Percentiles rank a stretch among this genome's conserved stretches.
Evolutionary conservation across 2,329 filamentous ascomycete species (phyloP).

Genomic region (Botrytis galanthina): DNA sequence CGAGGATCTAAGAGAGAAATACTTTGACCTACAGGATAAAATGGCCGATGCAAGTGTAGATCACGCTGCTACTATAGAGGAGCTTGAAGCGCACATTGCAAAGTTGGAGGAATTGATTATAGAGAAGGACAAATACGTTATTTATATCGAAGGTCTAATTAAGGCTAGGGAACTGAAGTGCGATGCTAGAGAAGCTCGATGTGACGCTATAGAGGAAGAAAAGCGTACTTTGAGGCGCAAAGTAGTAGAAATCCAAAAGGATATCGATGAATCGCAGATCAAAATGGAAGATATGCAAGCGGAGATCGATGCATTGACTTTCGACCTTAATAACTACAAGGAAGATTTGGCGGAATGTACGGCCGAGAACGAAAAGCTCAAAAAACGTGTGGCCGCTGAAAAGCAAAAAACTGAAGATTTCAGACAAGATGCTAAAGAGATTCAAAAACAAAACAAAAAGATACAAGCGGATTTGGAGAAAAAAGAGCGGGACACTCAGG

Average conservation of each 20-base stretch:
- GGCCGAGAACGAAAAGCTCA: neutral
- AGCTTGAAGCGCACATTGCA: neutral
- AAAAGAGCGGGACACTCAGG: neutral
- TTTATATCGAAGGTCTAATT: rapidly evolving
- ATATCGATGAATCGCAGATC: rapidly evolving
- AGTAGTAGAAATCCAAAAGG: rapidly evolving
- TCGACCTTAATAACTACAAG: rapidly evolving
- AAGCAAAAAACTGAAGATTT: neutral
- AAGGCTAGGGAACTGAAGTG: neutral
- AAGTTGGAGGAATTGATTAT: rapidly evolving
- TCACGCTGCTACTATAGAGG: rapidly evolving
- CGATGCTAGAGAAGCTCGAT: neutral
- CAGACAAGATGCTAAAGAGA: neutral
- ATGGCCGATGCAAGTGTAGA: neutral
- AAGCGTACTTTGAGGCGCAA: neutral
- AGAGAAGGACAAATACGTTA: neutral
- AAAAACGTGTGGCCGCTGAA: neutral
- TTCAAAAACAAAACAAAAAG: neutral
- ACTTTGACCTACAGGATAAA: neutral
- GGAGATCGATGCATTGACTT: rapidly evolving
- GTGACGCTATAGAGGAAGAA: neutral
- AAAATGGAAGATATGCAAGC: neutral
- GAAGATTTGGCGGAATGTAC: neutral
- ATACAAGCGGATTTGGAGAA: neutral
- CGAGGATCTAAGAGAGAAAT: neutral